A percentile compares a stretch with the other conserved stretches of the same genome.
phyloP scores from a whole-genome alignment of 1,139 yeast species.

The Suhomyces yuchorum region DNA sequence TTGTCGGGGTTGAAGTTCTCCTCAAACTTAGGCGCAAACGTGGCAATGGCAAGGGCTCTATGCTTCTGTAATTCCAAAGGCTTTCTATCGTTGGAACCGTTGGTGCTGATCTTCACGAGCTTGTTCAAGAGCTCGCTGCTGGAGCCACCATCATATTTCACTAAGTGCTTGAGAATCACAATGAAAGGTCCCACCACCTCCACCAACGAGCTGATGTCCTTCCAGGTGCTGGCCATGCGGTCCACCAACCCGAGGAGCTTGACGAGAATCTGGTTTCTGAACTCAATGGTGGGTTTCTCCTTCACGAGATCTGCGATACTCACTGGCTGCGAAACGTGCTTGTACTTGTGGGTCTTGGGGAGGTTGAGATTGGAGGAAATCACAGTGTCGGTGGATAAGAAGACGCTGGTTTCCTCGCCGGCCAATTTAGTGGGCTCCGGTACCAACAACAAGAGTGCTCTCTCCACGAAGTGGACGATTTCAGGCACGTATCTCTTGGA shows the following conservation, averaged over 20 bases:
- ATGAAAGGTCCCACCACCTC: slow-evolving; percentile 55
- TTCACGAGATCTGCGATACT: slow-evolving; percentile 25
- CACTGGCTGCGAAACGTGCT: slow-evolving; percentile 14
- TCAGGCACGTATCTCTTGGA: slow-evolving; percentile 87
- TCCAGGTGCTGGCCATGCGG: slow-evolving; percentile 51
- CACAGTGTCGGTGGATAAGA: slow-evolving; percentile 13
- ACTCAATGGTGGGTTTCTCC: slow-evolving; percentile 16
- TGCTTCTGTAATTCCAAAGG: slow-evolving; percentile 90
- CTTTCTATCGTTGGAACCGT: slow-evolving; percentile 50
- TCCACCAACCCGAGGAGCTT: slow-evolving; percentile 33
- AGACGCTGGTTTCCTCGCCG: slow-evolving; percentile 3
- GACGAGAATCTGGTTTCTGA: slow-evolving; percentile 35
- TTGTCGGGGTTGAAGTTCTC: slow-evolving; percentile 95
- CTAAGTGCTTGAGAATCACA: slow-evolving; percentile 37
- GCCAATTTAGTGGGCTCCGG: slow-evolving; percentile 40
- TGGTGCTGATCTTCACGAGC: slow-evolving; percentile 45
- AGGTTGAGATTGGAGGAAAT: slow-evolving; percentile 24
- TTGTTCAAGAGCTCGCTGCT: slow-evolving; percentile 46
- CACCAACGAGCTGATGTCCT: slow-evolving; percentile 60
- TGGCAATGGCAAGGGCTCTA: slow-evolving; percentile 79
- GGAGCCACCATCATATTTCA: slow-evolving; percentile 34
- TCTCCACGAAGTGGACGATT: slow-evolving; percentile 59
- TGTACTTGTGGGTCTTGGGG: slow-evolving; percentile 17
- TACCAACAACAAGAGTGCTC: slow-evolving; percentile 47
- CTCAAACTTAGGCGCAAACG: slow-evolving; percentile 89